Evolutionary conservation across 768 basidiomycete genomes (phyloP), one percentile per base, ranked within the genome.

Genomic region (Mycena galericulata): DNA sequence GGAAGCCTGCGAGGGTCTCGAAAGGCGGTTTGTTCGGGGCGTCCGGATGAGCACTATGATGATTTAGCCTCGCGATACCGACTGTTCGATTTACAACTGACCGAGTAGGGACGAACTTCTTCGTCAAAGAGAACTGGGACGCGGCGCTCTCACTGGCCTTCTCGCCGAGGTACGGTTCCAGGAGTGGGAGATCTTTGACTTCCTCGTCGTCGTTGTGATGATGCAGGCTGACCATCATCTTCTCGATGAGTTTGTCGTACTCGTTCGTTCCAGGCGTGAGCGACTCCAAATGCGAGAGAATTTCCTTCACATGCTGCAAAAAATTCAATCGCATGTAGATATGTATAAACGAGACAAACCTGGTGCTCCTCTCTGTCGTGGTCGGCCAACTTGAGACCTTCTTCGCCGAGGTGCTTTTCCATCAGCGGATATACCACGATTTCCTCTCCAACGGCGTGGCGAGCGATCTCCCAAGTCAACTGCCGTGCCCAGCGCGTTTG

Each of bases 41-140:
- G 15, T 70, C 73, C 0, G 87, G 88, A 71, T 89, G 88, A 7
- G 86, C 71, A 27, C 88, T 88, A 68, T 1, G 29, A 26, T 36
- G 32, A 27, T 34, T 69, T 29, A 69, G 38, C 9, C 14, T 4
- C 30, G 46, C 27, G 34, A 38, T 29, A 49, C 6, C 7, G 12
- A 8, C 49, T 26, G 14, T 40, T 45, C 7, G 6, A 20, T n/a
- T 15, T 18, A 8, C 9, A 15, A 76, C 84, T 15, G 24, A 87
- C 88, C 87, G 81, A 11, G 90, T 90, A 0, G 89, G 90, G 7
- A 82, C 88, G 67, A 90, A 88, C 69, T 86, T 85, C 80, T 91
- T 91, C 2, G 89, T 90, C 58, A 81, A 76, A 69, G 76, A 81
- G 78, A 90, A 91, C 36, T 72, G 78, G 24, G 69, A 63, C 1